These are phyloP conservation scores for Stephania yunnanensis DNA, from an alignment of 164 flowering plant genomes.

Conservation along the genomic window DNA sequence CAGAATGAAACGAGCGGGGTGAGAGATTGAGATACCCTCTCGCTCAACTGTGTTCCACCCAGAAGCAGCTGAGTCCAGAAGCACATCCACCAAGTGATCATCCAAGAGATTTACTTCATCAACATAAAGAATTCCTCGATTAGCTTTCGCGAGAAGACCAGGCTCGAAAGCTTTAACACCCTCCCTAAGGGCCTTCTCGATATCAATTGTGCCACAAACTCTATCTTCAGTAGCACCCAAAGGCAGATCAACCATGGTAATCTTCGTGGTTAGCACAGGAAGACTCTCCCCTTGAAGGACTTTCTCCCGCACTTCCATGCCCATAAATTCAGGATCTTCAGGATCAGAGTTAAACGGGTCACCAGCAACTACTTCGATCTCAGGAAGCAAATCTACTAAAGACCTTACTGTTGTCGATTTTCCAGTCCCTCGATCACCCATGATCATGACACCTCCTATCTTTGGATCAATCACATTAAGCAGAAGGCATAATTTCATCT, in stretches of 20 bases:
- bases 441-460: slow-evolving; percentile 97
- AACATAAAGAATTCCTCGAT: slow-evolving; percentile 90
- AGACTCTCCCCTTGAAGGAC: slow-evolving; percentile 52
- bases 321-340: slow-evolving; percentile 84
- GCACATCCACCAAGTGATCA: slow-evolving; percentile 89
- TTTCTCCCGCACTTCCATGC: slow-evolving; percentile 72
- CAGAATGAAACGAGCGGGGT: slow-evolving; percentile 90
- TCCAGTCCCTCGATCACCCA: slow-evolving; percentile 98
- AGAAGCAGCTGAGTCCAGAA: slow-evolving; percentile 89
- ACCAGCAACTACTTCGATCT: slow-evolving; percentile 68
- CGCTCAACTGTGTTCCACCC: slow-evolving; percentile 99
- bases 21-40: slow-evolving; percentile 97
- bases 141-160: slow-evolving; percentile 92
- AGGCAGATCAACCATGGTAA: slow-evolving; percentile 97
- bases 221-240: slow-evolving; percentile 95
- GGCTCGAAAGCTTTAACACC: slow-evolving; percentile 98
- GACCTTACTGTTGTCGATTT: slow-evolving; percentile 95
- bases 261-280: slow-evolving; percentile 46
- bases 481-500: slow-evolving; percentile 92
- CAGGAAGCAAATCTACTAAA: slow-evolving; percentile 85
- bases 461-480: slow-evolving; percentile 95
- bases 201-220: slow-evolving; percentile 95
- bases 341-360: slow-evolving; percentile 96
- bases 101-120: slow-evolving; percentile 96
- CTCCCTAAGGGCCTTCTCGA: slow-evolving; percentile 91